Evolutionary conservation across 1,284 basidiomycete species (phyloP), one percentile per base, ranked within the genome.

Genomic region (Agroathelia rolfsii): DNA sequence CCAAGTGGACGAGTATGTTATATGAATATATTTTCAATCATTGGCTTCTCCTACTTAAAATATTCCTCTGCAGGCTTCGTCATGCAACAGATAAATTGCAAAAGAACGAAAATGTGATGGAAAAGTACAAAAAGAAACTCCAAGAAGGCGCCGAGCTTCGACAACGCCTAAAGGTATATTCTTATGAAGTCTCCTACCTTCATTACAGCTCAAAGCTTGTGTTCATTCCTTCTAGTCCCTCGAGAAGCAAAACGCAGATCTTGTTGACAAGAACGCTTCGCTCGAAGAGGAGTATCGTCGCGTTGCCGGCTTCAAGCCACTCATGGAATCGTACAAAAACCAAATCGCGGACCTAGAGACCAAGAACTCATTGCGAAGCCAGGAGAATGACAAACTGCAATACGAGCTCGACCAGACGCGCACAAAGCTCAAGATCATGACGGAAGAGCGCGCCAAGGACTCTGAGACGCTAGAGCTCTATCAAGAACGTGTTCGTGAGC

Each of bases 71-170:
- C 30, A 90, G 87, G 50, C 84, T 84, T 46, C 80, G 82, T 14
- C 90, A 95, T 57, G 80, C 87, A 3, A 84, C 86, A 3, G 94
- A 96, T 46, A 85, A 80, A 41, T 62, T 92, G 20, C 82, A 88
- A 49, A 96, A 94, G 64, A 85, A 81, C 5, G 94, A 97, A 55
- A 94, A 94, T 48, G 92, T 94, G 20, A 89, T 96, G 70, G 92
- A 97, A 57, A 98, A 97, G 57, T 95, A 96, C 62, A 94, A 94
- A 66, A 94, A 90, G 69, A 97, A 97, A 59, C 69, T 97, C 3
- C 94, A 97, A 47, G 94, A 96, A 52, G 77, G 82, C 3, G 87
- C 86, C 3, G 87, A 93, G 46, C 66, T 94, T 24, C 76, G 88
- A 15, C 75, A 89, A 41, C 77, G 83, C 45, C 70, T 95, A 49